Percentiles rank a stretch among this genome's conserved stretches.
phyloP scores from a whole-genome alignment of 129 eudicot species.

The Cynara cardunculus region DNA sequence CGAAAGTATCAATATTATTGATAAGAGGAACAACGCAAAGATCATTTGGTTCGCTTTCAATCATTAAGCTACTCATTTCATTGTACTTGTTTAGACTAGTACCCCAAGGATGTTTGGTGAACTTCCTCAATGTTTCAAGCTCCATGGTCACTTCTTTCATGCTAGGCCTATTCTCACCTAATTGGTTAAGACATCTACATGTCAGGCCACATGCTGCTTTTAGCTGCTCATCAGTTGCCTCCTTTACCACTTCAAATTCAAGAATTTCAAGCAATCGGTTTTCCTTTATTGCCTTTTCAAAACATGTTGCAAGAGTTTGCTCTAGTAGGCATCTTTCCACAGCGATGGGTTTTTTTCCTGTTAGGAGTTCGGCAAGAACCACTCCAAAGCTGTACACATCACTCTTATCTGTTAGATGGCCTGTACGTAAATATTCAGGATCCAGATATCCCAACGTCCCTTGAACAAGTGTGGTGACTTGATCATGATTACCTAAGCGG shows the following conservation, averaged over 20 bases:
- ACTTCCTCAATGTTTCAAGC: conserved; percentile 37
- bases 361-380: conserved; percentile 42
- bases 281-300: conserved; percentile 33
- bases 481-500: conserved; percentile 27
- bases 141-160: conserved; percentile 48
- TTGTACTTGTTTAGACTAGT: no score
- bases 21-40: no score
- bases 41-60: no score
- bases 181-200: conserved; percentile 37
- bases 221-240: conserved; percentile 36
- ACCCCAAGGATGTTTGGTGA: conserved; percentile 34
- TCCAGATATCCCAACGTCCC: conserved; percentile 49
- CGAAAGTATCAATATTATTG: no score
- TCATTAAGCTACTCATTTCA: no score
- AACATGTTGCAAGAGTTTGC: conserved; percentile 35
- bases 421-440: conserved; percentile 41
- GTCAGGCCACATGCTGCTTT: conserved; percentile 24
- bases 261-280: conserved; percentile 39
- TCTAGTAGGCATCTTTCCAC: conserved; percentile 19
- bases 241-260: conserved; percentile 27
- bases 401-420: conserved; percentile 43
- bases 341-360: conserved; percentile 32
- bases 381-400: conserved; percentile 54
- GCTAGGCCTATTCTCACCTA: conserved; percentile 40
- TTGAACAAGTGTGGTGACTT: conserved; percentile 35